Evolutionary conservation across 345 rosid genomes (phyloP), one percentile per base, ranked within the genome.

Genomic region (Gossypium thurberi): DNA sequence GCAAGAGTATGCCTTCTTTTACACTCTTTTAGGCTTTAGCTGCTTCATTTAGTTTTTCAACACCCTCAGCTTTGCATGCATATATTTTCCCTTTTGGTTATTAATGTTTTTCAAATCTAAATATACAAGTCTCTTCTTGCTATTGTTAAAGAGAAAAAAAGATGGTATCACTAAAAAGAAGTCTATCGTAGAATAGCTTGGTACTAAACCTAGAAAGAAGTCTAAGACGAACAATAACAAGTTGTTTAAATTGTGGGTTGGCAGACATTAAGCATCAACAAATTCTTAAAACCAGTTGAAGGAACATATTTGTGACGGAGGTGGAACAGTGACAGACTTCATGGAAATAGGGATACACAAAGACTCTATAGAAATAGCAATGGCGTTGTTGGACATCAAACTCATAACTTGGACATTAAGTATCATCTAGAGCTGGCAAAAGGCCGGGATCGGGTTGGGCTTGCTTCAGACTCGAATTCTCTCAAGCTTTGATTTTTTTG

Each of bases 251-350:
- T 20, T 66, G 9, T 40, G 26, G 13, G 1, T 58, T 44, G 48
- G 12, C 47, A 73, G 76, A 21, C 62, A n/a, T 44, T 59, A 17
- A 59, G 47, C 57, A 68, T 59, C 56, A 17, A 42, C 14, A 74
- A 73, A 20, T 73, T 60, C 70, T 20, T 73, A 1, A 73, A 51
- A 70, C 75, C 18, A 25, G 0, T n/a, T 11, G 42, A 26, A 5
- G n/a, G 1, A 25, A 2, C 47, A 1, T 26, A 11, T 12, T 17
- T 20, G 1, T 0, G 1, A 8, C 15, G 12, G 10, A 43, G 53
- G 52, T 13, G 20, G 52, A 44, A 14, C 0, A 28, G 61, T 10
- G 28, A 57, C 15, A 21, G 15, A 21, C 61, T 28, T 21, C 11
- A 21, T 21, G 28, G 60, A 7, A 56, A 26, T 2, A 12, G 14